phyloP scores from a whole-genome alignment of 2,329 filamentous ascomycete genomes.

The Sarocladium strictum region DNA sequence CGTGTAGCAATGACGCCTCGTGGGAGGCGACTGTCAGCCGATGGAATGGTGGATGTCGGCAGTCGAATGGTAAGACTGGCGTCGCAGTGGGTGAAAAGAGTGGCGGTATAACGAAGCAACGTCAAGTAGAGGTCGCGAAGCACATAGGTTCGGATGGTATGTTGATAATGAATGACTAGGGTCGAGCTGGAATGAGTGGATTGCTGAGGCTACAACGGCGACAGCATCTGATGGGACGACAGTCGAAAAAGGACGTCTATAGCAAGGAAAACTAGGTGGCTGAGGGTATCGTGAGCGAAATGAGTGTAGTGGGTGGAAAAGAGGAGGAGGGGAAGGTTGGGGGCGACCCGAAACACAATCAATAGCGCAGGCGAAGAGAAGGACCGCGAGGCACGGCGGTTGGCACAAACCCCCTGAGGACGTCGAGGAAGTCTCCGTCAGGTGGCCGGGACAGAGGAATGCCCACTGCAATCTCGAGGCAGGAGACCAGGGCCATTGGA shows the following conservation, averaged over 20 bases:
- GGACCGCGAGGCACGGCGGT: background rate
- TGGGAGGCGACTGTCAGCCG: background rate
- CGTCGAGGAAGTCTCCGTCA: background rate
- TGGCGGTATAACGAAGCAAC: no score
- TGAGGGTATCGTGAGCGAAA: constrained; percentile 1
- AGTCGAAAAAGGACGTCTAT: background rate
- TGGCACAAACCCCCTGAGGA: background rate
- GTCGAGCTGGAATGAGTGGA: constrained; percentile 1
- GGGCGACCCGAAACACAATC: background rate
- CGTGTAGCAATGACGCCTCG: background rate
- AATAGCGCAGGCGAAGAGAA: background rate
- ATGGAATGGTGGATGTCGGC: background rate
- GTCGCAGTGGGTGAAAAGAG: background rate
- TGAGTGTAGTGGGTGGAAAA: background rate
- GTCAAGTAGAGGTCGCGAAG: no score
- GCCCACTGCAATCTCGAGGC: constrained; percentile 7
- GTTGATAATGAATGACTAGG: constrained; percentile 11
- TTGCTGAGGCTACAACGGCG: background rate
- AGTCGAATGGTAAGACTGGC: background rate
- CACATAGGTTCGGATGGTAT: background rate
- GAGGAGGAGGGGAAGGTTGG: background rate
- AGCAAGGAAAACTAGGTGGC: constrained; percentile 2
- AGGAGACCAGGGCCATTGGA: no score
- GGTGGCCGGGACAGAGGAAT: background rate
- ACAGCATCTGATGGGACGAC: background rate